These are phyloP conservation scores for Plasmodium cynomolgi DNA, from an alignment of 169 alveolate species.

Conservation along the genomic window DNA sequence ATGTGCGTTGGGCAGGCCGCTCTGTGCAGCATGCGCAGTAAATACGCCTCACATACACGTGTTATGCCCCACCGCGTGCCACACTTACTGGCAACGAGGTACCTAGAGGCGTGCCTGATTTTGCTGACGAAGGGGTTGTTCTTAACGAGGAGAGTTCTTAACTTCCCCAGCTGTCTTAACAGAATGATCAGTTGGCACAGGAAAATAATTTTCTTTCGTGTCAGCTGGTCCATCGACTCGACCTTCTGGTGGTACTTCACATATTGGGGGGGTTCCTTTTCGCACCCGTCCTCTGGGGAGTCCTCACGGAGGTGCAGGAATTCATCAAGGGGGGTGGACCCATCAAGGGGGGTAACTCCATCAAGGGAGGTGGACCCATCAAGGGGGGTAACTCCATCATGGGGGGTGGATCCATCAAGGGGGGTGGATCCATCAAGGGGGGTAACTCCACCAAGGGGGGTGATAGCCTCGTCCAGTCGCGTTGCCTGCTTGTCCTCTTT, in stretches of 20 bases:
- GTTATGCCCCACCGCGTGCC: background rate
- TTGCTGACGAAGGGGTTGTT: constrained; percentile 37
- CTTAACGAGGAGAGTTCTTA: constrained; percentile 40
- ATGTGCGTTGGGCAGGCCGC: background rate
- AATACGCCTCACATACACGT: background rate
- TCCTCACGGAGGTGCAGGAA: constrained; percentile 4
- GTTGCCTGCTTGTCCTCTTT: background rate
- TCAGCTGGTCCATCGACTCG: constrained; percentile 20
- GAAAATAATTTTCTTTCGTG: constrained; percentile 36
- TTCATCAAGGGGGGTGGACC: background rate
- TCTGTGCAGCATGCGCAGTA: background rate
- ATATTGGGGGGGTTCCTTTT: background rate
- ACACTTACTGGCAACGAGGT: constrained; percentile 47
- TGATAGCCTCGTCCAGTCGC: background rate
- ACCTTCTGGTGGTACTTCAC: constrained; percentile 49
- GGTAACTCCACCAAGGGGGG: background rate
- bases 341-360: background rate
- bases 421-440: background rate
- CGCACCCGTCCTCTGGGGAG: constrained; percentile 16
- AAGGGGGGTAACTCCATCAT: background rate
- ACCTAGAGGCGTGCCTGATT: constrained; percentile 38
- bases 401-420: background rate
- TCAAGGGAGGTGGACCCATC: background rate
- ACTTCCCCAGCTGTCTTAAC: constrained; percentile 16
- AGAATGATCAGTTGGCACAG: constrained; percentile 32